These are phyloP conservation scores for Barnettozyma hawaiiensis DNA, from an alignment of 1,139 yeast genomes.

Conservation along the genomic window DNA sequence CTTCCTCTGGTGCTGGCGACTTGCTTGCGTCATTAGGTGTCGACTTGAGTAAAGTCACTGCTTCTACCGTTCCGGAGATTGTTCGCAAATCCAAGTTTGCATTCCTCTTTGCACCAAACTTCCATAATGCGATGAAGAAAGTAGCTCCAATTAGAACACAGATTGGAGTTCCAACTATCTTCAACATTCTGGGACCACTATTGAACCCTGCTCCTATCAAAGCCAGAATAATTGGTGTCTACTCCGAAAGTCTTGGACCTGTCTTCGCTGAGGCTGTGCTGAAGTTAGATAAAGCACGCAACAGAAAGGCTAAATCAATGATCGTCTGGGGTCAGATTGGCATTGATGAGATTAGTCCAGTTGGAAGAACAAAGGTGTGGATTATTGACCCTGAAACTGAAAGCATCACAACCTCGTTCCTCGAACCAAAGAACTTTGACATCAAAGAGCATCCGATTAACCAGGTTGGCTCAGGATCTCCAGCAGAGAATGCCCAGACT, in stretches of 20 bases:
- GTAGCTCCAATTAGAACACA: slow-evolving; percentile 73
- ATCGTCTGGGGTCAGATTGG: slow-evolving; percentile 92
- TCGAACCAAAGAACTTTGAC: slow-evolving; percentile 72
- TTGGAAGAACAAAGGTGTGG: slow-evolving; percentile 82
- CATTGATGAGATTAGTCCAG: slow-evolving; percentile 87
- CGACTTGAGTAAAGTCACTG: slow-evolving; percentile 62
- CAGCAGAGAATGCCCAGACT: slow-evolving; percentile 69
- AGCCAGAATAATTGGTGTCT: slow-evolving; percentile 86
- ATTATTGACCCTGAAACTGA: slow-evolving; percentile 47
- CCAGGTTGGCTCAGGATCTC: slow-evolving; percentile 78
- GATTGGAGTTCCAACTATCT: slow-evolving; percentile 86
- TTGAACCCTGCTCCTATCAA: slow-evolving; percentile 83
- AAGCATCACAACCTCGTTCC: slow-evolving; percentile 31
- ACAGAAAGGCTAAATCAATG: slow-evolving; percentile 54
- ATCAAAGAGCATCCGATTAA: slow-evolving; percentile 65
- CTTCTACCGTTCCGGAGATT: slow-evolving; percentile 58
- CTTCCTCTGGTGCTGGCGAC: slow-evolving; percentile 92
- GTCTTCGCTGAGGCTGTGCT: slow-evolving; percentile 80
- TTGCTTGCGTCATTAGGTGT: slow-evolving; percentile 72
- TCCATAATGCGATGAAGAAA: slow-evolving; percentile 87
- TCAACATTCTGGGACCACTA: slow-evolving; percentile 89
- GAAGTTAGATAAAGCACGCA: slow-evolving; percentile 44
- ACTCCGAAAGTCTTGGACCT: slow-evolving; percentile 69
- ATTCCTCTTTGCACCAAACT: slow-evolving; percentile 87
- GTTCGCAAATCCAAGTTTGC: slow-evolving; percentile 52